Evolutionary conservation across 768 basidiomycete genomes (phyloP).

Genomic region (Chalciporus chontae): DNA sequence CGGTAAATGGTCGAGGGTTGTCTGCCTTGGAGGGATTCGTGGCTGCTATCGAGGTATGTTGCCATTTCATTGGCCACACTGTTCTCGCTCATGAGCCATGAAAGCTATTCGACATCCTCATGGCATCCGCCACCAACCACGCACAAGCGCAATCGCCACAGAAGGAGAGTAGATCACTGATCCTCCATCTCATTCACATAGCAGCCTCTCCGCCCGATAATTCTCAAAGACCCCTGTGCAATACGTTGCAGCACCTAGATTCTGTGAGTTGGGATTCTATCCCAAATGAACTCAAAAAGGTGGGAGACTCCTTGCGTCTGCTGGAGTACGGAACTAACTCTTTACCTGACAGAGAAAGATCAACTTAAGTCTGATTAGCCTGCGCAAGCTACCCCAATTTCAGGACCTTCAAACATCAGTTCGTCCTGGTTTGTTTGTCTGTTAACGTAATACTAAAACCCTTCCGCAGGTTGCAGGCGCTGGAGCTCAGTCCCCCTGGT

Average conservation of each 20-base stretch:
- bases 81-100: slow-evolving; percentile 28
- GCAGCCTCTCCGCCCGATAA: slow-evolving; percentile 55
- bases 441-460: not conserved
- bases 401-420: slow-evolving; percentile 50
- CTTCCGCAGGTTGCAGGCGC: slow-evolving; percentile 33
- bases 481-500: slow-evolving; percentile 50
- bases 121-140: slow-evolving; percentile 11
- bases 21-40: slow-evolving; percentile 70
- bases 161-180: slow-evolving; percentile 27
- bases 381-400: slow-evolving; percentile 45
- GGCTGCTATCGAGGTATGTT: slow-evolving; percentile 61
- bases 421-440: slow-evolving; percentile 16
- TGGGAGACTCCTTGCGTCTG: slow-evolving; percentile 17
- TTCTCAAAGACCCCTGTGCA: slow-evolving; percentile 52
- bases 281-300: slow-evolving; percentile 60
- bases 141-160: slow-evolving; percentile 21
- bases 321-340: not conserved
- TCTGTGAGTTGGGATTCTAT: slow-evolving; percentile 57
- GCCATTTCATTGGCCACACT: not conserved
- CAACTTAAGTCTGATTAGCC: slow-evolving; percentile 47
- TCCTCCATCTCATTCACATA: slow-evolving; percentile 57
- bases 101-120: slow-evolving; percentile 39
- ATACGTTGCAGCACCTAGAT: slow-evolving; percentile 46
- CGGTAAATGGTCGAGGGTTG: slow-evolving; percentile 50
- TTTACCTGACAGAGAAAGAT: slow-evolving; percentile 50